Percentiles rank a stretch among this genome's conserved stretches.
Conservation (phyloP, 768 basidiomycete genomes). For the Trametopsis cervina region DNA sequence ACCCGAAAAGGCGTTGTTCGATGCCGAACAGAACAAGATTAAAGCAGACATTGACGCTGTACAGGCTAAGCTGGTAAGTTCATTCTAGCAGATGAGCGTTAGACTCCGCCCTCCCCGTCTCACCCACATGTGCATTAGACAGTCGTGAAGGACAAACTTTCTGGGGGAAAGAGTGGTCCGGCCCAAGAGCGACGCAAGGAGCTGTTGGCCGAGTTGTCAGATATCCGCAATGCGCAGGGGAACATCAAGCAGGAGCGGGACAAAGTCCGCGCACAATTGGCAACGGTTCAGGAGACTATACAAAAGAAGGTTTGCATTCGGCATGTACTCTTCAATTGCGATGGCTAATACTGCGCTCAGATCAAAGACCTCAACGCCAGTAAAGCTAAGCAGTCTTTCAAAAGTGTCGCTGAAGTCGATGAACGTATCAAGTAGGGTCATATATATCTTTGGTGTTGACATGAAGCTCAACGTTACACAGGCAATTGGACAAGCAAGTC, state of each 20-base stretch:
- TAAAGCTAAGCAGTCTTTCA: conserved; percentile 72
- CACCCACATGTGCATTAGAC: conserved; percentile 36
- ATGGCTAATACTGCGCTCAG: conserved; percentile 32
- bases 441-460: conserved; percentile 2
- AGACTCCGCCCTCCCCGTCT: not conserved
- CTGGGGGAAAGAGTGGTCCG: conserved; percentile 50
- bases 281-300: conserved; percentile 66
- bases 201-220: conserved; percentile 77
- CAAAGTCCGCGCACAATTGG: conserved; percentile 75
- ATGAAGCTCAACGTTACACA: conserved; percentile 25
- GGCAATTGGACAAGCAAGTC: conserved; percentile 81
- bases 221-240: conserved; percentile 73
- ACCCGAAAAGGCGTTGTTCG: conserved; percentile 83
- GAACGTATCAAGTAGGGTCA: conserved; percentile 69
- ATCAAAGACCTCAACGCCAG: conserved; percentile 82
- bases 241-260: conserved; percentile 61
- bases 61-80: conserved; percentile 76
- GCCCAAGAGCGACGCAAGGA: conserved; percentile 65
- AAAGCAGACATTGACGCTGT: conserved; percentile 80
- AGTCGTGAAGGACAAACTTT: conserved; percentile 71
- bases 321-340: conserved; percentile 3
- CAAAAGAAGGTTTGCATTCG: conserved; percentile 62
- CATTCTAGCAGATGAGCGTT: not conserved
- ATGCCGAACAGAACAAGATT: conserved; percentile 77
- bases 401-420: conserved; percentile 81